Evolutionary conservation across 148 eudicot genomes (phyloP).

Genomic region (Rheum nobile): DNA sequence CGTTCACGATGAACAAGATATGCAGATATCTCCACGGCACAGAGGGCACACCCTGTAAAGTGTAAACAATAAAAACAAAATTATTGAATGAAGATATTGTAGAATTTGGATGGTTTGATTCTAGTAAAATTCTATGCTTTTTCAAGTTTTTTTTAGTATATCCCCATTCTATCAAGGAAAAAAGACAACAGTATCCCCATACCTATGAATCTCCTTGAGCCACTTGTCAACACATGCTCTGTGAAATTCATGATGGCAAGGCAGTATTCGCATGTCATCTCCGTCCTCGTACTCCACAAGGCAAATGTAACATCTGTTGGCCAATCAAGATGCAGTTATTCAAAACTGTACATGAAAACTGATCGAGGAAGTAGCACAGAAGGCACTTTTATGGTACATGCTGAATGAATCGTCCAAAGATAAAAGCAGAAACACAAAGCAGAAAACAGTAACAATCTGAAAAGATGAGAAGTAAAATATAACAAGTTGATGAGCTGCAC

Average conservation of each 20-base stretch:
- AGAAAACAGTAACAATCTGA: not conserved
- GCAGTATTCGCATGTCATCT: constrained; percentile 60
- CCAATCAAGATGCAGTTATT: constrained; percentile 7
- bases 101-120: not conserved
- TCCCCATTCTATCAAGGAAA: not conserved
- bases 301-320: constrained; percentile 87
- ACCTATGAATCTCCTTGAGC: constrained; percentile 99
- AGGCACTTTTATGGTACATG: not conserved
- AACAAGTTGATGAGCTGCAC: not conserved
- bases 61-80: not conserved
- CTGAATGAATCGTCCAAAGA: not conserved
- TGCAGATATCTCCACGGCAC: constrained; percentile 73
- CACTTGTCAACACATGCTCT: constrained; percentile 81
- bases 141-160: not conserved
- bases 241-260: constrained; percentile 95
- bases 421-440: not conserved
- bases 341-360: not conserved
- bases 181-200: not conserved
- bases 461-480: not conserved
- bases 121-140: not conserved
- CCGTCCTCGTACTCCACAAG: constrained; percentile 97
- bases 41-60: constrained; percentile 68
- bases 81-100: not conserved
- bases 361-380: not conserved
- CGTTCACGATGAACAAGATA: constrained; percentile 17